Conservation (phyloP, 140 eudicot species). For the Eryngium alpinum region DNA sequence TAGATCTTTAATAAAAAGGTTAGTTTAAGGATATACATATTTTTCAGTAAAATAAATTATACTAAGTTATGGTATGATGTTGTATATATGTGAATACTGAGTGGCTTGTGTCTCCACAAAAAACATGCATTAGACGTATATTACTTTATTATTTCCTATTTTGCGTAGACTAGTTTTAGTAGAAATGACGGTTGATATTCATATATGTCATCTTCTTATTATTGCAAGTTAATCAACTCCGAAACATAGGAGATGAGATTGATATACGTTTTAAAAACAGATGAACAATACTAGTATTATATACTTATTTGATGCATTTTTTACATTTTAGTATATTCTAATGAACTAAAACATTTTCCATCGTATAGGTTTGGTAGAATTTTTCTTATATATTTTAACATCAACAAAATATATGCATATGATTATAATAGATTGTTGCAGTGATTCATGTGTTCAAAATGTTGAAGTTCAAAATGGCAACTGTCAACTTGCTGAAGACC, state of each 20-base stretch:
- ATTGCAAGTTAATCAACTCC: slow-evolving; percentile 34
- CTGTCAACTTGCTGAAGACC: slow-evolving; percentile 22
- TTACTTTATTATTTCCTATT: background rate
- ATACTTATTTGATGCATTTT: background rate
- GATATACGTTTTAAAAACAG: slow-evolving; percentile 44
- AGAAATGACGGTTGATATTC: background rate
- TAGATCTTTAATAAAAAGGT: background rate
- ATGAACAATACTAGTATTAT: slow-evolving; percentile 15
- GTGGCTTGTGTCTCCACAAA: background rate
- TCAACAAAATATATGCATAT: too few relatives aligned
- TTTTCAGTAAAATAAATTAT: too few relatives aligned
- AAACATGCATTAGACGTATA: background rate
- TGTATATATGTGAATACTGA: background rate
- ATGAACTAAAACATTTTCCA: background rate
- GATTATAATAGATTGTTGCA: slow-evolving; percentile 47
- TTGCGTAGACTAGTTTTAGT: background rate
- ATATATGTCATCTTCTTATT: background rate
- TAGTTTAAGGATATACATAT: background rate
- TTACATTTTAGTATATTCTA: background rate
- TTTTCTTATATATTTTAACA: too few relatives aligned
- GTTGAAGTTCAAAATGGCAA: slow-evolving; percentile 22
- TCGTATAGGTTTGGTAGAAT: too few relatives aligned
- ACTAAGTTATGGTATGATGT: too few relatives aligned
- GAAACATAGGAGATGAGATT: slow-evolving; percentile 34
- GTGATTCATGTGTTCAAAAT: slow-evolving; percentile 27